Evolutionary conservation across 1,139 yeast species (phyloP), one percentile per base, ranked within the genome.

Genomic region (Blastobotrys illinoisensis): DNA sequence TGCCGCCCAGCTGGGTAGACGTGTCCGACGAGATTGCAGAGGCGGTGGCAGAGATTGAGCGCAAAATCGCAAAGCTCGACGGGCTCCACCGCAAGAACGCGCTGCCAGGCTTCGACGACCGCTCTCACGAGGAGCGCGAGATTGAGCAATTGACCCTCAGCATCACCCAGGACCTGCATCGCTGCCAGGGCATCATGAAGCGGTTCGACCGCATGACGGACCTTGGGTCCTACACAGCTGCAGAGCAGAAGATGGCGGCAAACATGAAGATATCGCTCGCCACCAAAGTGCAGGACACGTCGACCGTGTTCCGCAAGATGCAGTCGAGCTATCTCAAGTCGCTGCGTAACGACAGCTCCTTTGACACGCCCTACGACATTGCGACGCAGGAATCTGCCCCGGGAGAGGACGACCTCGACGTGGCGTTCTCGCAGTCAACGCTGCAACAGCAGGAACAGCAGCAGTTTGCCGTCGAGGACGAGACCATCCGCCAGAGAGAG

Each of bases 251-350:
- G 50, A 85, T 93, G 76, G 75, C 90, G 56, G 84, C 81, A 51
- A 93, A 91, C 69, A 82, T 88, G 73, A 87, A 88, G 69, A 86
- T 88, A 64, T 84, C 83, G 49, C 82, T 91, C 69, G 99, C 99
- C 2, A 76, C 85, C 46, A 85, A 85, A 67, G 85, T 95, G 45
- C 98, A 93, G 68, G 85, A 83, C 49, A 74, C 81, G 50, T 85
- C 95, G 47, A 80, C 91, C 24, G 78, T 79, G 52, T 93, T 91
- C 71, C 75, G 99, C 54, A 88, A 88, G 64, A 74, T 91, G 64
- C 99, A 93, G 69, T 88, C 91, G 63, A 85, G 86, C 63, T 95
- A 93, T 66, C 83, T 95, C 66, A 86, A 88, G 64, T 82, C 71
- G 5, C 67, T 74, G 46, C 67, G 74, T 44, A 72, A 67, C 46